Evolutionary conservation across 2,329 filamentous ascomycete species (phyloP), one percentile per base, ranked within the genome.

Genomic region (Dothideomycetidae sp.): DNA sequence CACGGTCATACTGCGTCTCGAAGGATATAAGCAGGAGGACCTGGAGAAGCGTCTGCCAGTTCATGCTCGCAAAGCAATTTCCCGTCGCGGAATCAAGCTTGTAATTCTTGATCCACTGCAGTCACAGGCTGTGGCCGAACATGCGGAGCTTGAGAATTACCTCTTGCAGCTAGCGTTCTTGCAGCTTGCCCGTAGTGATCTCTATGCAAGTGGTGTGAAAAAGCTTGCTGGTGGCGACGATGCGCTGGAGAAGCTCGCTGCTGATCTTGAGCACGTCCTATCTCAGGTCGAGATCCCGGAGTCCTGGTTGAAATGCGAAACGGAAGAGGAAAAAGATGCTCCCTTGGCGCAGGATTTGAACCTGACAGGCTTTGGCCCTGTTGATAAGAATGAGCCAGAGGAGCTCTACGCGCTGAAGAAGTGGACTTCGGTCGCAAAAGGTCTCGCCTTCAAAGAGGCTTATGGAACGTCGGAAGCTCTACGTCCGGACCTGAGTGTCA

Each of bases 371-470:
- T 96, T 98, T 54, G 71, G 72, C 36, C 60, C 75, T 2, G 92
- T 85, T 54, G 70, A 82, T 48, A 92, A 88, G 62, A 64, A 71
- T 29, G 82, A 92, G 51, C 48, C 60, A 0, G 84, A 92, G 57
- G 63, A 68, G 28, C 67, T 77, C 15, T 68, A 70, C 3, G 60
- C 77, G 2, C 71, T 93, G 42, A 72, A 73, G 50, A 71, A 79
- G 57, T 93, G 86, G 83, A 72, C 86, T 60, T 70, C 77, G 32
- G 82, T 78, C 35, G 90, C 88, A 43, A 90, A 92, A 67, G 81
- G 78, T 33, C 68, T 98, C 41, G 73, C 73, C 3, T 98, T 98
- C 72, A 93, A 92, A 67, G 90, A 98, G 61, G 88, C 84, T 1
- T 96, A 85, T 54, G 77, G 73, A 44, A 86, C 84, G 15, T 66